A percentile compares a stretch with the other conserved stretches of the same genome.
Evolutionary conservation across 805 yeast genomes (phyloP).

Genomic region (Diddensiella caesifluorescens): DNA sequence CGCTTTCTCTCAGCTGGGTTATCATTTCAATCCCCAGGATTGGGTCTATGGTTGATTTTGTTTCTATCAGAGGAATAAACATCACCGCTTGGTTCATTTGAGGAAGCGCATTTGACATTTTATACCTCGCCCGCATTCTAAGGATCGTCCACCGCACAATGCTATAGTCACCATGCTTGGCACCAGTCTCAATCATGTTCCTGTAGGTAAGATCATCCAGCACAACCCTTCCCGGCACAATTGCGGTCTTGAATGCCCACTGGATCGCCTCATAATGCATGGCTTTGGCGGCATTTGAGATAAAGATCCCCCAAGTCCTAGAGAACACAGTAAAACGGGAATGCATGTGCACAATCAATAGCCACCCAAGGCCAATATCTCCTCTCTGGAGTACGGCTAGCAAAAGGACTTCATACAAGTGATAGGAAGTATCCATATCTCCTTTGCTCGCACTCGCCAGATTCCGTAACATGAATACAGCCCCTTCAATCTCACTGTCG

Average conservation of each 20-base stretch:
- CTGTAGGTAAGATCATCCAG: slow-evolving; percentile 29
- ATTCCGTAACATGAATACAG: slow-evolving; percentile 24
- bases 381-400: slow-evolving; percentile 22
- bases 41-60: slow-evolving; percentile 8
- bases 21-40: slow-evolving; percentile 22
- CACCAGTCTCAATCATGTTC: slow-evolving; percentile 25
- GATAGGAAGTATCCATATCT: slow-evolving; percentile 7
- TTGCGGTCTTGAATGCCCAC: slow-evolving; percentile 27
- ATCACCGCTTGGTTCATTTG: slow-evolving; percentile 1
- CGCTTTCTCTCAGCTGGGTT: slow-evolving; percentile 21
- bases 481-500: slow-evolving; percentile 21
- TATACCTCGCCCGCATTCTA: slow-evolving; percentile 21
- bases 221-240: slow-evolving; percentile 29
- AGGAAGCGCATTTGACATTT: slow-evolving; percentile 1
- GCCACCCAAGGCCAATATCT: slow-evolving; percentile 28
- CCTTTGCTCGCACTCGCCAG: slow-evolving; percentile 25
- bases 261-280: slow-evolving; percentile 24
- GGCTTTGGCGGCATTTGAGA: slow-evolving; percentile 22
- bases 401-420: slow-evolving; percentile 26
- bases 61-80: slow-evolving; percentile 14
- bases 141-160: slow-evolving; percentile 31
- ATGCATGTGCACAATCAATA: slow-evolving; percentile 22
- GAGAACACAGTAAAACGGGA: slow-evolving; percentile 21
- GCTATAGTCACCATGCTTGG: slow-evolving; percentile 24
- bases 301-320: slow-evolving; percentile 32